Conservation (phyloP, 306 rosid genomes). For the Sphenostylis stenocarpa region DNA sequence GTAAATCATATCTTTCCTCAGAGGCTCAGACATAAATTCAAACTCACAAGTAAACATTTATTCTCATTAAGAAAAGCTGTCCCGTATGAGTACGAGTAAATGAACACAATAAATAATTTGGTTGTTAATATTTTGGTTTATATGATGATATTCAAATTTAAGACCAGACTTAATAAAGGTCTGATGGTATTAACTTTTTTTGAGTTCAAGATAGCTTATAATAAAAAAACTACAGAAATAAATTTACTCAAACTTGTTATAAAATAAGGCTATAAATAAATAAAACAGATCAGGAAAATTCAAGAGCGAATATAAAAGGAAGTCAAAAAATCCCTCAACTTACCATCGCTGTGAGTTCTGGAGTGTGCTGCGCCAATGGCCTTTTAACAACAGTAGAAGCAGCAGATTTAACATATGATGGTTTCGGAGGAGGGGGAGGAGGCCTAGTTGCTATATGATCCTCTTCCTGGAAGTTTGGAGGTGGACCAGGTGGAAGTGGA, state of each 20-base stretch:
- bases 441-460: slow-evolving; percentile 49
- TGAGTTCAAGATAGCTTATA: background rate
- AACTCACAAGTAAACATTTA: background rate
- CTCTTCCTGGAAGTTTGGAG: slow-evolving; percentile 79
- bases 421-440: slow-evolving; percentile 66
- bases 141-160: background rate
- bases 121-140: background rate
- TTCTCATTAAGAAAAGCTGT: background rate
- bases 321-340: slow-evolving; percentile 32
- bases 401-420: slow-evolving; percentile 94
- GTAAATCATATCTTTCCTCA: background rate
- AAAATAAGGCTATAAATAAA: background rate
- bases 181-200: background rate
- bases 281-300: background rate
- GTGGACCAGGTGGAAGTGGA: slow-evolving; percentile 99
- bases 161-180: background rate
- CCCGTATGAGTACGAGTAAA: background rate
- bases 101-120: background rate
- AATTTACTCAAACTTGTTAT: background rate
- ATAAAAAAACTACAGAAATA: background rate
- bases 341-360: slow-evolving; percentile 98
- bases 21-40: background rate
- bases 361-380: slow-evolving; percentile 99
- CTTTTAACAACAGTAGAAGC: slow-evolving; percentile 97
- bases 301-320: background rate